Conservation (phyloP, 164 flowering plant species). For the Magnolia officinalis region DNA sequence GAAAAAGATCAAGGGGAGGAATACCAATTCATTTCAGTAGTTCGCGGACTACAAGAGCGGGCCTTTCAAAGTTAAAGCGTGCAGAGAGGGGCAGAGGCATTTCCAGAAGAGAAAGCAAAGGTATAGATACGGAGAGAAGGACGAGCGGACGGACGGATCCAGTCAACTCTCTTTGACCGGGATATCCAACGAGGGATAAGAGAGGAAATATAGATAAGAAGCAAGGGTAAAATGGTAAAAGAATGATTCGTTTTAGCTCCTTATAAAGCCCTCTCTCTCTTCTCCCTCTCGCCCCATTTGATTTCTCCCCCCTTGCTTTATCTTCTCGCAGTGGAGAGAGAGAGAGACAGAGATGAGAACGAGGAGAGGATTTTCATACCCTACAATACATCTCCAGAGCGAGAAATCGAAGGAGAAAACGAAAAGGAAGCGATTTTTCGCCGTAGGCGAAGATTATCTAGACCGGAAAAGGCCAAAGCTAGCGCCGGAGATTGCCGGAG, state of each 20-base stretch:
- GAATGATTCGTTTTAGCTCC: not conserved
- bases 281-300: not conserved
- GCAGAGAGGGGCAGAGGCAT: not conserved
- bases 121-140: not conserved
- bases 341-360: constrained; percentile 5
- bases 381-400: not conserved
- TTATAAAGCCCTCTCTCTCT: not conserved
- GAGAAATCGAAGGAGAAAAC: constrained; percentile 17
- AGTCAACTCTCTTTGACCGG: constrained; percentile 15
- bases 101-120: not conserved
- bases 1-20: not conserved
- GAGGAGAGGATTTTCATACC: constrained; percentile 3
- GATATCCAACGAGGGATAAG: not conserved
- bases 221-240: constrained; percentile 1
- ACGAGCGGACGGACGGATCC: constrained; percentile 6
- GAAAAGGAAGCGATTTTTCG: not conserved
- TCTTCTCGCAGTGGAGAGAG: not conserved
- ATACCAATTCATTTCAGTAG: not conserved
- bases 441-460: not conserved
- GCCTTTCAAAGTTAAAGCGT: not conserved
- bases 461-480: constrained; percentile 24
- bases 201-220: not conserved
- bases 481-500: constrained; percentile 14
- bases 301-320: not conserved
- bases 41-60: not conserved